Conservation (phyloP, 805 yeast species). For the Ascoidea rubescens region DNA sequence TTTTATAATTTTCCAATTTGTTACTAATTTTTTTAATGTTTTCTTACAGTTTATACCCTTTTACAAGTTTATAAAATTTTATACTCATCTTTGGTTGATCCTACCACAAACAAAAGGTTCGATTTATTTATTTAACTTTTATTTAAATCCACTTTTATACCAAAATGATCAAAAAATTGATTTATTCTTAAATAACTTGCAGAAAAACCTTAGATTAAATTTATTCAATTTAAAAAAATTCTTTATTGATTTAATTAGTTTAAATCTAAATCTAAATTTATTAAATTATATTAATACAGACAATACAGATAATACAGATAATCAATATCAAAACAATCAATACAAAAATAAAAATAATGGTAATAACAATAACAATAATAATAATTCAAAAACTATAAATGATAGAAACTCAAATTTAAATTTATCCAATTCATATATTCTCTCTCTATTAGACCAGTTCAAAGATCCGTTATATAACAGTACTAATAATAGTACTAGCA, state of each 20-base stretch:
- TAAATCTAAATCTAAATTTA: conserved; percentile 5
- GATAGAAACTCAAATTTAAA: no score
- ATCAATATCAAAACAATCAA: neutral
- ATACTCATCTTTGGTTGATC: conserved; percentile 46
- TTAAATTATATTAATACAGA: conserved; percentile 1
- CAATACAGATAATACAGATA: neutral
- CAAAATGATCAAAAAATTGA: conserved; percentile 23
- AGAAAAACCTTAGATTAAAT: conserved; percentile 2
- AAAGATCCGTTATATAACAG: conserved; percentile 1
- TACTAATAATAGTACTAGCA: no score
- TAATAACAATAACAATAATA: neutral
- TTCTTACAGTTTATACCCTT: conserved; percentile 41
- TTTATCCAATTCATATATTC: conserved; percentile 5
- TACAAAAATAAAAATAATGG: conserved; percentile 5
- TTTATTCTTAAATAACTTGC: conserved; percentile 6
- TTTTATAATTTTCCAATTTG: conserved; percentile 24
- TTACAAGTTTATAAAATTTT: conserved; percentile 31
- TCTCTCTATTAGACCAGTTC: conserved; percentile 8
- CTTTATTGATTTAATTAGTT: conserved; percentile 4
- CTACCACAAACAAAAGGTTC: conserved; percentile 36
- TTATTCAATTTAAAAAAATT: conserved; percentile 3
- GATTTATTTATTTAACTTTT: conserved; percentile 21
- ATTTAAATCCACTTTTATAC: conserved; percentile 24
- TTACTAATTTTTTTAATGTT: conserved; percentile 22
- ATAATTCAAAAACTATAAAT: no score